phyloP scores from a whole-genome alignment of 176 grass and related monocot genomes.

The Olyra latifolia region DNA sequence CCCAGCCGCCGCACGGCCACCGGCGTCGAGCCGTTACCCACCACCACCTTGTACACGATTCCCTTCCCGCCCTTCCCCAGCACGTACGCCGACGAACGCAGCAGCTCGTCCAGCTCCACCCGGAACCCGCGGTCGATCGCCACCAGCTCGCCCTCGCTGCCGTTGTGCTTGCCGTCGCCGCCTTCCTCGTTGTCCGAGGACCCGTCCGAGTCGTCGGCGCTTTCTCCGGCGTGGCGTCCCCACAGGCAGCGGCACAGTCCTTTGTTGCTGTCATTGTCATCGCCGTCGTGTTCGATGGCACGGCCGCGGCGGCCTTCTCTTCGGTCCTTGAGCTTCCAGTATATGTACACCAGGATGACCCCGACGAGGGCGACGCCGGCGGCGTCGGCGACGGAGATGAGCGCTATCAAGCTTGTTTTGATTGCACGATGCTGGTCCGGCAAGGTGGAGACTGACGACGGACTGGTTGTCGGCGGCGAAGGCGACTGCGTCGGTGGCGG shows the following conservation, averaged over 20 bases:
- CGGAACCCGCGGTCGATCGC: constrained; percentile 78
- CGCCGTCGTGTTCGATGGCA: background rate
- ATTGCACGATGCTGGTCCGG: constrained; percentile 26
- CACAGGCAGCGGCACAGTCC: constrained; percentile 39
- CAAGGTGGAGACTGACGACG: background rate
- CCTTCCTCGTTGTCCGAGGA: constrained; percentile 36
- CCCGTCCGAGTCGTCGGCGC: background rate
- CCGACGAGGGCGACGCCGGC: constrained; percentile 83
- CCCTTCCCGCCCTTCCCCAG: constrained; percentile 90
- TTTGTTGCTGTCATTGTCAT: background rate
- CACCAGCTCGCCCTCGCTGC: constrained; percentile 69
- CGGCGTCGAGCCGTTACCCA: constrained; percentile 62
- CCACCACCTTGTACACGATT: constrained; percentile 98
- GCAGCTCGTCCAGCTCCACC: constrained; percentile 88
- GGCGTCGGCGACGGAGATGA: constrained; percentile 83
- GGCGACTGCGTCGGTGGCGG: constrained; percentile 39
- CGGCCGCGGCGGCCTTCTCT: constrained; percentile 23
- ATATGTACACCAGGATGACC: constrained; percentile 69
- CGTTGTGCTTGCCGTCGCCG: constrained; percentile 27
- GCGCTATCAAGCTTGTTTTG: constrained; percentile 51
- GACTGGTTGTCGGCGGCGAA: background rate
- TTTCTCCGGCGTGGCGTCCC: constrained; percentile 1
- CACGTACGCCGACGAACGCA: constrained; percentile 90
- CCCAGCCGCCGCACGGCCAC: constrained; percentile 94
- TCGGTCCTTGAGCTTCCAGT: constrained; percentile 88